Base-by-base conservation (phyloP, 345 rosid genomes). In the Carallia brachiata region DNA sequence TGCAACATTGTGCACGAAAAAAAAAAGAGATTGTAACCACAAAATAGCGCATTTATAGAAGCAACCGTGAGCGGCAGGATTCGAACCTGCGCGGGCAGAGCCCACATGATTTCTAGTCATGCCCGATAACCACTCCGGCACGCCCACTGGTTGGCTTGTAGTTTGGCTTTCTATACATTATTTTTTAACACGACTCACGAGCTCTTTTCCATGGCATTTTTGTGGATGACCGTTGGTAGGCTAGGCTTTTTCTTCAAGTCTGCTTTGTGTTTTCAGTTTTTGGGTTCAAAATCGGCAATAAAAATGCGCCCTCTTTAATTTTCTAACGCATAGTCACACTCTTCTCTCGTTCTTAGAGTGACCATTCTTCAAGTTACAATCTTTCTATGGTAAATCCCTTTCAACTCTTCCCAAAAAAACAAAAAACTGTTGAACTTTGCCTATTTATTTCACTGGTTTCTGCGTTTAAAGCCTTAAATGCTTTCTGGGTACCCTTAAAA, bases 101-200 rank as follows among this genome's bases (percentile, higher is more conserved):
- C 90, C 93, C 93, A 90, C 93, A 88, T 90, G 91, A 90, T 88
- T 90, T 90, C 93, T 90, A 88, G 96, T 88, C 91, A 90, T 88
- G 96, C 93, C 91, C 89, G 91, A 86, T 88, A 90, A 90, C 96
- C 96, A 88, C 93, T 90, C 91, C 91, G 96, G 91, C 93, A 88
- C 89, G 88, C 77, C 88, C 96, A 89, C 36, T 2, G 9, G 1
- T 1, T 6, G 44, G 1, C 9, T 9, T 10, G 7, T 40, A 0
- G 2, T 7, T 1, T 2, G 13, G 2, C 13, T 1, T 9, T 40
- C 1, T 7, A 39, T n/a, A n/a, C n/a, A n/a, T n/a, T n/a, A n/a
- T n/a, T n/a, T n/a, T n/a, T n/a, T n/a, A n/a, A n/a, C 4, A 7
- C 5, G 5, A 6, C 39, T 4, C 6, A 6, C 7, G 6, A 6